A percentile compares a stretch with the other conserved stretches of the same genome.
Conservation (phyloP, 2,329 filamentous ascomycete species). For the Xenosphaeropsis pyriputrescens region DNA sequence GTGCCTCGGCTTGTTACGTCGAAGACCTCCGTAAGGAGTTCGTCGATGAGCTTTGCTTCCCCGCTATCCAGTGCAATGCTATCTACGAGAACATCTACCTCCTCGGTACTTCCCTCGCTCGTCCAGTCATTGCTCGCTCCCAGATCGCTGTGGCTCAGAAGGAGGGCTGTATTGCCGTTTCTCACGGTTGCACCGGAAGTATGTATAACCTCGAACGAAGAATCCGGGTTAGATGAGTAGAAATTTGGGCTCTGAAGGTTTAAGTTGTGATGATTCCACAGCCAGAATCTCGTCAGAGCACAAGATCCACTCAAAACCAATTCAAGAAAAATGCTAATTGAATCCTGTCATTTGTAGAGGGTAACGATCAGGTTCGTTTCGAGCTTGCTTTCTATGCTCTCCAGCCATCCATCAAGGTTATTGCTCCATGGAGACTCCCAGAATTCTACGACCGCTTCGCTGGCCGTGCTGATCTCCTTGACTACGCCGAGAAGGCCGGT, state of each 20-base stretch:
- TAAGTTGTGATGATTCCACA: no score
- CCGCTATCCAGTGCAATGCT: slow-evolving; percentile 60
- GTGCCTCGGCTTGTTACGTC: slow-evolving; percentile 23
- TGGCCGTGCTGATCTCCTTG: slow-evolving; percentile 57
- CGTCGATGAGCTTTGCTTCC: slow-evolving; percentile 61
- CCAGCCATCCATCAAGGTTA: slow-evolving; percentile 52
- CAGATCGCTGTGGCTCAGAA: slow-evolving; percentile 50
- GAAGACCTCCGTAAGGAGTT: slow-evolving; percentile 60
- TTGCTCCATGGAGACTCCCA: slow-evolving; percentile 61
- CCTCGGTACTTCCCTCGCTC: slow-evolving; percentile 48
- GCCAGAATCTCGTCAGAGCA: no score
- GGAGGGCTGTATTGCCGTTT: slow-evolving; percentile 37
- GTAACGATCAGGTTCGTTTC: slow-evolving; percentile 52
- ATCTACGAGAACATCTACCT: slow-evolving; percentile 55
- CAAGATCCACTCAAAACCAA: no score
- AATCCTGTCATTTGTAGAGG: slow-evolving; percentile 20
- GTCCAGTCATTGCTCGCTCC: slow-evolving; percentile 54
- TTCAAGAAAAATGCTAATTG: no score
- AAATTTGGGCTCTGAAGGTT: no score
- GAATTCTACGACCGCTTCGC: slow-evolving; percentile 57
- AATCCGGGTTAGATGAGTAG: no score
- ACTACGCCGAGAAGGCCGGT: slow-evolving; percentile 51
- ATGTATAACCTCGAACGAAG: no score
- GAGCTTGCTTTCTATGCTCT: slow-evolving; percentile 46
- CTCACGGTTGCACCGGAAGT: slow-evolving; percentile 41